These are phyloP conservation scores for Leucocoprinus leucothites DNA, from an alignment of 768 basidiomycete genomes.

Conservation along the genomic window DNA sequence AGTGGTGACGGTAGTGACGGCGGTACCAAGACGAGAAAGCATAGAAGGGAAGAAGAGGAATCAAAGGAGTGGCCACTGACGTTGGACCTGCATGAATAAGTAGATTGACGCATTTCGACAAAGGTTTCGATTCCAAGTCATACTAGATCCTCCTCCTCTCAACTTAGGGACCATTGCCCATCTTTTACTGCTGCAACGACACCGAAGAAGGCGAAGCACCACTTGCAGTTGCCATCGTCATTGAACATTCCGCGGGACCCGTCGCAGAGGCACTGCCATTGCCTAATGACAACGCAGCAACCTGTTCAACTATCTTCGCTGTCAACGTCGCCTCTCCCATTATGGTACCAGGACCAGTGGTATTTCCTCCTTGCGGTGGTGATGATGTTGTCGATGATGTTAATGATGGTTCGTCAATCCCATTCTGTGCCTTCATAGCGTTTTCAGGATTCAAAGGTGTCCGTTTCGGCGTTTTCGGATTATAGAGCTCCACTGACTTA, in stretches of 20 bases:
- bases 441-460: constrained; percentile 22
- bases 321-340: constrained; percentile 25
- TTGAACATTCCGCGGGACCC: not conserved
- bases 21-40: not conserved
- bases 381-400: too few relatives aligned
- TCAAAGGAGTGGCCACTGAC: too few relatives aligned
- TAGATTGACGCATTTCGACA: too few relatives aligned
- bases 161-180: not conserved
- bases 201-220: not conserved
- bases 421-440: constrained; percentile 17
- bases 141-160: too few relatives aligned
- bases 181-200: not conserved
- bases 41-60: not conserved
- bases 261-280: not conserved
- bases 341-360: too few relatives aligned
- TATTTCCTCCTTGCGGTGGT: too few relatives aligned
- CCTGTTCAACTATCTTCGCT: constrained; percentile 34
- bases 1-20: not conserved
- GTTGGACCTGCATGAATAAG: too few relatives aligned
- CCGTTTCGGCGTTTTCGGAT: constrained; percentile 28
- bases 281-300: constrained; percentile 32
- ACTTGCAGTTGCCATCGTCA: not conserved
- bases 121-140: too few relatives aligned
- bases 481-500: constrained; percentile 32
- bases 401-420: too few relatives aligned